Evolutionary conservation across 1,139 yeast species (phyloP), one percentile per base, ranked within the genome.

Genomic region (Ogataea hybrid): DNA sequence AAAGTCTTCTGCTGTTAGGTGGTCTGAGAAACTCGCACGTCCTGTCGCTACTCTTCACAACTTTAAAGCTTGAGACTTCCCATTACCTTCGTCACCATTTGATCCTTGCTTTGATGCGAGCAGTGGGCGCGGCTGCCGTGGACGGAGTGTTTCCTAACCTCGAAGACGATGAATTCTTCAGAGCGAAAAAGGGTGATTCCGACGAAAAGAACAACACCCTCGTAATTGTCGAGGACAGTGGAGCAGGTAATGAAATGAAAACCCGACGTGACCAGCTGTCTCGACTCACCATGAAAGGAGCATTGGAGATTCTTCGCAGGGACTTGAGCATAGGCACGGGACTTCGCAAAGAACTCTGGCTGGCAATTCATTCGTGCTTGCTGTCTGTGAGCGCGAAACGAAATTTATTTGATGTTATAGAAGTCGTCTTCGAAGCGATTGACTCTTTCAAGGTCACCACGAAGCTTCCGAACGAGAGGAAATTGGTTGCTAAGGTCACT

Each of bases 71-170:
- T 37, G 89, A 83, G 35, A 68, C 70, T 3, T 74, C 82, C 3
- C 66, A 75, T 0, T 70, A 70, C 39, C 67, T 87, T 36, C 73
- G 79, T 38, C 66, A 70, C 17, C 70, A 74, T 12, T 57, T 87
- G 44, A 62, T 81, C 4, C 66, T 65, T 5, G 63, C 68, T 0
- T 68, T 90, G 15, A 58, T 71, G 14, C 66, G 69, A 10, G 68
- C 83, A 0, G 63, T 90, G 6, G 81, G 92, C 21, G 63, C 73
- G 31, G 79, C 89, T n/a, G 95, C 94, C 0, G 65, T 82, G 14
- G 69, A 77, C 32, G 92, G 92, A 0, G 65, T 73, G 1, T 71
- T 75, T 0, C 71, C 76, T 0, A 62, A 68, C 2, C 56, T 79
- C 23, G 86, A 79, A 51, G 84, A 81, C 53, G 77, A 77, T 17